A percentile compares a stretch with the other conserved stretches of the same genome.
Evolutionary conservation across 306 rosid genomes (phyloP).

Genomic region (Mimosa bimucronata): DNA sequence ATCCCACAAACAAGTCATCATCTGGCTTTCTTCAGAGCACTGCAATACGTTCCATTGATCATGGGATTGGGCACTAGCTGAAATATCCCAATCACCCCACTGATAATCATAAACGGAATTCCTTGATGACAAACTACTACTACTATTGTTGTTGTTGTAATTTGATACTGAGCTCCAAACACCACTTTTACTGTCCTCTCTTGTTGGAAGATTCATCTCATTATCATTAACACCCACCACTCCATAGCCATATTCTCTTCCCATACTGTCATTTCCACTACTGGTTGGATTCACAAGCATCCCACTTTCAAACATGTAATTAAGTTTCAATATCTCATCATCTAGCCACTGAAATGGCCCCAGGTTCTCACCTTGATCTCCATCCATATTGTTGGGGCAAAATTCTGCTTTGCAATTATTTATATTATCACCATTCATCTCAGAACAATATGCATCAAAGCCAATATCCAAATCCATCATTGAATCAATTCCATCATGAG

Average conservation of each 20-base stretch:
- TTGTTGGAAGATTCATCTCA: constrained; percentile 27
- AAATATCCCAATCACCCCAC: constrained; percentile 62
- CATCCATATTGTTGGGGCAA: constrained; percentile 31
- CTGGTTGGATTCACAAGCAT: constrained; percentile 12
- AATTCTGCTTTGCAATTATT: not conserved
- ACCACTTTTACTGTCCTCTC: constrained; percentile 35
- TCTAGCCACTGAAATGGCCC: constrained; percentile 50
- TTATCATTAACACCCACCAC: not conserved
- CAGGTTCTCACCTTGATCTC: constrained; percentile 41
- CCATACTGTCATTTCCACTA: constrained; percentile 6
- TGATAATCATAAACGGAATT: constrained; percentile 45
- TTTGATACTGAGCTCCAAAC: not conserved
- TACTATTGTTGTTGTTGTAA: constrained; percentile 10
- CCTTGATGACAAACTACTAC: constrained; percentile 36
- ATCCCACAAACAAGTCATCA: constrained; percentile 52
- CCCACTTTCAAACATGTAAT: constrained; percentile 41
- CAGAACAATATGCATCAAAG: not conserved
- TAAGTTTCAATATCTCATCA: constrained; percentile 48
- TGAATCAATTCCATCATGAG: constrained; percentile 33
- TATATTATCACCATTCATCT: not conserved
- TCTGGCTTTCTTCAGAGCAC: constrained; percentile 46
- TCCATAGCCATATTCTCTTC: constrained; percentile 11
- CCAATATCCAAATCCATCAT: constrained; percentile 6
- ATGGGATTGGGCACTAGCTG: constrained; percentile 42
- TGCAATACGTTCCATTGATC: constrained; percentile 42